phyloP scores from a whole-genome alignment of 192 early-diverging fungal genomes.

The Rhizoclosmatium globosum region DNA sequence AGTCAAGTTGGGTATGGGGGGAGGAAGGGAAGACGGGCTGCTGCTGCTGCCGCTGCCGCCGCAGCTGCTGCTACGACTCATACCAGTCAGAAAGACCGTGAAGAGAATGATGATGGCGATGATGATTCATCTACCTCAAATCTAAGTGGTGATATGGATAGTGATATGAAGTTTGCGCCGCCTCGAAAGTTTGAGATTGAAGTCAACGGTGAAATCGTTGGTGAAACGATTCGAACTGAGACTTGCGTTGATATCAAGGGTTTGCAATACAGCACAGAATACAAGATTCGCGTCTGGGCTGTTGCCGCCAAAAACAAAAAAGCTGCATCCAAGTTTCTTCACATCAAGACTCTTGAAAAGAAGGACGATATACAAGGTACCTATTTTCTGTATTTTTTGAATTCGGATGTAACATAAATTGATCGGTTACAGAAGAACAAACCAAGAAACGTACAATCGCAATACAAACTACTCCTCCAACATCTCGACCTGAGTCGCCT shows the following conservation, averaged over 20 bases:
- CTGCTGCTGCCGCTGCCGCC: no score
- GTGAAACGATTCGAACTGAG: conserved; percentile 41
- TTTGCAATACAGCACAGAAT: conserved; percentile 23
- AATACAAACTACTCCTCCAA: background rate
- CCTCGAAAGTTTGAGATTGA: conserved; percentile 43
- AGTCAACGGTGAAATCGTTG: conserved; percentile 48
- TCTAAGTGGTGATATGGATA: background rate
- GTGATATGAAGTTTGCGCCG: conserved; percentile 18
- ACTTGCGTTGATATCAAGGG: conserved; percentile 37
- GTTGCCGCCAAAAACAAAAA: conserved; percentile 34
- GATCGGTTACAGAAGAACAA: background rate
- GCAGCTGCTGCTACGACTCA: no score
- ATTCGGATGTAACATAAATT: background rate
- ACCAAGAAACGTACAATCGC: background rate
- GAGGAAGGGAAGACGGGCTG: background rate
- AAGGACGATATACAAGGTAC: conserved; percentile 12
- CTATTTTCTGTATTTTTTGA: background rate
- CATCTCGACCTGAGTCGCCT: background rate
- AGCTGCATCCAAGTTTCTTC: conserved; percentile 35
- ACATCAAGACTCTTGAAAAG: conserved; percentile 36
- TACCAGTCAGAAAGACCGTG: background rate
- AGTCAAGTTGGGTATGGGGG: background rate
- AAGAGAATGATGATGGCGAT: background rate
- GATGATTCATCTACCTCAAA: background rate
- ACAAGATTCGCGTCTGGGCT: conserved; percentile 53